These are phyloP conservation scores for Echinochloa phyllopogon DNA, from an alignment of 176 grass and related monocot genomes.

Conservation along the genomic window DNA sequence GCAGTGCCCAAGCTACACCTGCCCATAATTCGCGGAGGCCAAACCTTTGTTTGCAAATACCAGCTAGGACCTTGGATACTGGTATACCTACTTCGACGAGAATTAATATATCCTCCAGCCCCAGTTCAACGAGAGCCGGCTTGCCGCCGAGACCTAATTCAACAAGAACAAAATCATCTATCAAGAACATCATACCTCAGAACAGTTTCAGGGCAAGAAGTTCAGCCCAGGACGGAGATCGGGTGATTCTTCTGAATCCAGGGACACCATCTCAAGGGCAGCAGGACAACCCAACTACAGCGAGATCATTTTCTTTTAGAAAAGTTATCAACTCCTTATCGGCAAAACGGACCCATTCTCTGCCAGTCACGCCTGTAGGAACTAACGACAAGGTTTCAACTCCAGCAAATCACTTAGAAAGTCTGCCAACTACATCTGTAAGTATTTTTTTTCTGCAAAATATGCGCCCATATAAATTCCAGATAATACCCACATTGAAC, in stretches of 20 bases:
- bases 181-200: constrained; percentile 70
- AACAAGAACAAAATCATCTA: constrained; percentile 76
- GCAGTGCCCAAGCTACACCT: constrained; percentile 28
- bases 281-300: constrained; percentile 58
- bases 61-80: constrained; percentile 74
- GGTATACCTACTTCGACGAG: constrained; percentile 53
- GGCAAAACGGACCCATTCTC: constrained; percentile 75
- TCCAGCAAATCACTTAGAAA: constrained; percentile 54
- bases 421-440: constrained; percentile 63
- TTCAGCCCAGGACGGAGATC: constrained; percentile 66
- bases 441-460: constrained; percentile 39
- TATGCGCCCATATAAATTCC: constrained; percentile 18
- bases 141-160: constrained; percentile 78
- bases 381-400: constrained; percentile 44
- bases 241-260: constrained; percentile 67
- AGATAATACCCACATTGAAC: constrained; percentile 3
- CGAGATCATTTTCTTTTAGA: constrained; percentile 75
- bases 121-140: constrained; percentile 64
- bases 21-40: constrained; percentile 46
- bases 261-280: constrained; percentile 64
- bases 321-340: constrained; percentile 77
- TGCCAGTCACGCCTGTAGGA: constrained; percentile 83
- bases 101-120: constrained; percentile 63
- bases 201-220: constrained; percentile 68
- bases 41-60: constrained; percentile 86